phyloP scores from a whole-genome alignment of 2,329 filamentous ascomycete genomes.

The Penicillium sp. region DNA sequence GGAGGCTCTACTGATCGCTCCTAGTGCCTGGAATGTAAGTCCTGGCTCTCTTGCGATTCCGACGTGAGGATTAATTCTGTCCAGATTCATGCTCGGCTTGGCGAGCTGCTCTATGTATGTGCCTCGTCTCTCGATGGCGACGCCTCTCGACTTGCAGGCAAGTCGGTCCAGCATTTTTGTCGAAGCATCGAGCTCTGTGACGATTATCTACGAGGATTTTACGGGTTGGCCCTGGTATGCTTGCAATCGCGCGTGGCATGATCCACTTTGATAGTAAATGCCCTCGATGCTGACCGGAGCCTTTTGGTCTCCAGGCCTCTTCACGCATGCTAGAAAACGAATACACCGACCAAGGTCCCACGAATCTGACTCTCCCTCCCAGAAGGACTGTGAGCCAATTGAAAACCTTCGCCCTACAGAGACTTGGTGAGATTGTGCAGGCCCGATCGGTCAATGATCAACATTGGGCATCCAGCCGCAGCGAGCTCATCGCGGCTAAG shows the following conservation, averaged over 20 bases:
- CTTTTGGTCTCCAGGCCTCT: slow-evolving; percentile 24
- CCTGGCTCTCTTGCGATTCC: background rate
- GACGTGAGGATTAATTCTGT: background rate
- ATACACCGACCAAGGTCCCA: slow-evolving; percentile 10
- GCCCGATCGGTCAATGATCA: slow-evolving; percentile 30
- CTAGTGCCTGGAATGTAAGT: slow-evolving; percentile 92
- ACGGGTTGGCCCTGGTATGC: slow-evolving; percentile 77
- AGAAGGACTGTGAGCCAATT: slow-evolving; percentile 33
- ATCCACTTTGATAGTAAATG: background rate
- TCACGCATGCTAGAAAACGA: slow-evolving; percentile 26
- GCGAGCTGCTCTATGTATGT: slow-evolving; percentile 76
- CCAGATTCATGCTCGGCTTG: slow-evolving; percentile 80
- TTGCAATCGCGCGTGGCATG: background rate
- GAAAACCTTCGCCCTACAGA: slow-evolving; percentile 36
- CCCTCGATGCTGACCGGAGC: slow-evolving; percentile 1
- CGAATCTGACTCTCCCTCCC: slow-evolving; percentile 14
- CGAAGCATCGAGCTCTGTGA: slow-evolving; percentile 92
- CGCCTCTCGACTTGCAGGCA: slow-evolving; percentile 56
- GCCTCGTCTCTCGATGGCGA: slow-evolving; percentile 38
- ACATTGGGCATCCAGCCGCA: slow-evolving; percentile 33
- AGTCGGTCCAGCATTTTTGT: slow-evolving; percentile 80
- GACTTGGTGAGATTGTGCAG: slow-evolving; percentile 39
- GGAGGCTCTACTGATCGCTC: slow-evolving; percentile 79
- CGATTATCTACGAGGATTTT: slow-evolving; percentile 86
- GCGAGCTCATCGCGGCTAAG: slow-evolving; percentile 44